These are phyloP conservation scores for Cymodocea nodosa DNA, from an alignment of 116 monocot genomes.

Conservation along the genomic window DNA sequence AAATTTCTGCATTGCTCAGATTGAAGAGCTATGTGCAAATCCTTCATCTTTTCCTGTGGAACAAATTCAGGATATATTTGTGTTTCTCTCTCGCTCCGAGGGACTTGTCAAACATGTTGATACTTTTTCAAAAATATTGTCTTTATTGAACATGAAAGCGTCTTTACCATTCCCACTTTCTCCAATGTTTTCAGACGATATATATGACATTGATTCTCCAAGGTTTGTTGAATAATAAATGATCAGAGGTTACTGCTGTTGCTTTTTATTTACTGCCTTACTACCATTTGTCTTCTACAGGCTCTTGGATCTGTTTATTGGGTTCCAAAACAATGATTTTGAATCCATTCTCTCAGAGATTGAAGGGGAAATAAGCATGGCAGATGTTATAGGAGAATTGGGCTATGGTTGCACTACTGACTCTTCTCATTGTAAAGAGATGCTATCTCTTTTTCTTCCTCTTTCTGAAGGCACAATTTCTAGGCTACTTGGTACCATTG, in stretches of 20 bases:
- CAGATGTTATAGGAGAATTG: constrained; percentile 62
- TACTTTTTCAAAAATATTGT: constrained; percentile 56
- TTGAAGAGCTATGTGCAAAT: constrained; percentile 52
- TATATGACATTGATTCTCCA: constrained; percentile 6
- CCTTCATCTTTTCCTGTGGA: constrained; percentile 20
- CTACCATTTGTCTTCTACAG: constrained; percentile 26
- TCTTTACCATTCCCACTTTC: constrained; percentile 24
- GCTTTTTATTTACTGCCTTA: constrained; percentile 2
- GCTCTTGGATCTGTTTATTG: constrained; percentile 33
- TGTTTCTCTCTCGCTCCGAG: constrained; percentile 57
- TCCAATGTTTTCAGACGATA: constrained; percentile 27
- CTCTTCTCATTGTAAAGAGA: constrained; percentile 44
- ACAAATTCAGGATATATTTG: constrained; percentile 51
- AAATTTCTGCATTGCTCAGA: constrained; percentile 57
- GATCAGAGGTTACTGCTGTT: not conserved
- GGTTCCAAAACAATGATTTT: constrained; percentile 39
- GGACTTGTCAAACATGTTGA: constrained; percentile 63
- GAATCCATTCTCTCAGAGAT: constrained; percentile 60
- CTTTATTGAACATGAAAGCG: constrained; percentile 36
- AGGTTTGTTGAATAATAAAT: constrained; percentile 26
- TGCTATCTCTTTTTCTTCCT: constrained; percentile 67
- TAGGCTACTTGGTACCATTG: constrained; percentile 58
- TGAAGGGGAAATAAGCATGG: constrained; percentile 58
- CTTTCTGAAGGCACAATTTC: constrained; percentile 56
- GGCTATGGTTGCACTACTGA: constrained; percentile 71